These are phyloP conservation scores for Protomyces arabidopsidicola DNA, from an alignment of 1,139 yeast genomes.

Conservation along the genomic window DNA sequence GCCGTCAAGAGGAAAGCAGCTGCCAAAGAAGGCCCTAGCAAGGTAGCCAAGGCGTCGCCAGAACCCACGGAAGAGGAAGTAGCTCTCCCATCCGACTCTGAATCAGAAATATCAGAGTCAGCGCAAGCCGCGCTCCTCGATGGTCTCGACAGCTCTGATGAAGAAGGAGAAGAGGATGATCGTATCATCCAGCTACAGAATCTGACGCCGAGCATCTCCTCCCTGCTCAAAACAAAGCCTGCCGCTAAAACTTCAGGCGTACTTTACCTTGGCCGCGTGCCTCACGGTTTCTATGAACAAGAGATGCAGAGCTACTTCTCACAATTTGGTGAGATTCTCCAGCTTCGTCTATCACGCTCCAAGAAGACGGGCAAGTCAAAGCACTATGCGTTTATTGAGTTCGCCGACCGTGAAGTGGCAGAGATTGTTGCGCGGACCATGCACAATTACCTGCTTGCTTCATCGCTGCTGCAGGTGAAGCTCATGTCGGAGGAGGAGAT, in stretches of 20 bases:
- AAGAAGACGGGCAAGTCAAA: constrained; percentile 87
- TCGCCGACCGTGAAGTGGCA: constrained; percentile 69
- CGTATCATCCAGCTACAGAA: constrained; percentile 23
- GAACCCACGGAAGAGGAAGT: neutral
- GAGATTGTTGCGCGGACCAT: constrained; percentile 86
- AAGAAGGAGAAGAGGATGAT: constrained; percentile 15
- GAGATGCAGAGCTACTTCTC: constrained; percentile 76
- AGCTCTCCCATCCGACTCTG: constrained; percentile 10
- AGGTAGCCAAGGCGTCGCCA: neutral
- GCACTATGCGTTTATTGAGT: constrained; percentile 89
- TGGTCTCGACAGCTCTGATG: constrained; percentile 2
- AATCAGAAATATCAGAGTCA: constrained; percentile 6
- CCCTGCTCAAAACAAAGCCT: constrained; percentile 1
- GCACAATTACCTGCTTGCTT: constrained; percentile 87
- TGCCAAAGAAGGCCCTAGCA: neutral
- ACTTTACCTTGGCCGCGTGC: constrained; percentile 84
- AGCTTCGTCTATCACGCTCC: constrained; percentile 78
- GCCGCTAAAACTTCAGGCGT: constrained; percentile 47
- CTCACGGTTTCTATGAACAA: constrained; percentile 82
- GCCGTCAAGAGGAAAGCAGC: neutral
- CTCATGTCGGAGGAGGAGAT: constrained; percentile 48
- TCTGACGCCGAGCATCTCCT: constrained; percentile 10
- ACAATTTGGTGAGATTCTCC: constrained; percentile 81
- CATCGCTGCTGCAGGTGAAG: constrained; percentile 72
- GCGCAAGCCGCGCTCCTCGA: neutral